Percentiles rank a stretch among this genome's conserved stretches.
Conservation (phyloP, 495 filamentous ascomycete genomes). For the Daldinia concentrica region DNA sequence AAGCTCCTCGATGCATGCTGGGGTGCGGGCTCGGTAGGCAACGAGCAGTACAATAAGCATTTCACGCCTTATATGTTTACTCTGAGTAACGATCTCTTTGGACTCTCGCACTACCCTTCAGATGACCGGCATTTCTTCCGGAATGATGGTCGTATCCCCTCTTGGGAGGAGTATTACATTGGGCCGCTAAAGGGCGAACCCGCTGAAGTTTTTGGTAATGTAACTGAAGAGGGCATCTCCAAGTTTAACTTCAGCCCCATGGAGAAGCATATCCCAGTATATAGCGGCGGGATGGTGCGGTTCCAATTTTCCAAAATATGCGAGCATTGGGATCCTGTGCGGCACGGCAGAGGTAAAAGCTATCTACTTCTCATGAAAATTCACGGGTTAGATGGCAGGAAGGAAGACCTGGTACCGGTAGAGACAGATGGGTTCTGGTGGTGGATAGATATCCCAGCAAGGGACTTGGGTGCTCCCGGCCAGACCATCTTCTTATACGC, state of each 20-base stretch:
- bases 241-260: conserved; percentile 68
- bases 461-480: conserved; percentile 73
- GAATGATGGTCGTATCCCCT: conserved; percentile 55
- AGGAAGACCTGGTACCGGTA: conserved; percentile 71
- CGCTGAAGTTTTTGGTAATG: conserved; percentile 61
- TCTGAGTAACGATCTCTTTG: conserved; percentile 85
- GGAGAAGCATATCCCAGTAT: conserved; percentile 65
- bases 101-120: conserved; percentile 76
- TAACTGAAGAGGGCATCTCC: conserved; percentile 69
- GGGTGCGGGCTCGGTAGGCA: conserved; percentile 78
- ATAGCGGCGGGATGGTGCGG: conserved; percentile 60
- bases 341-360: conserved; percentile 68
- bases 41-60: conserved; percentile 66
- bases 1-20: conserved; percentile 93
- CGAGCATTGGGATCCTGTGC: conserved; percentile 77
- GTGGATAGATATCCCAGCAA: conserved; percentile 75
- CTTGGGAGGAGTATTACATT: conserved; percentile 83
- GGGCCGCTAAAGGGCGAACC: conserved; percentile 59
- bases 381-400: conserved; percentile 71
- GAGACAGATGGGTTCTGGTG: conserved; percentile 73
- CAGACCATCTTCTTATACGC: conserved; percentile 70
- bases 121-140: conserved; percentile 76
- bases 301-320: conserved; percentile 83
- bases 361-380: conserved; percentile 73
- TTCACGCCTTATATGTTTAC: conserved; percentile 79